phyloP scores from a whole-genome alignment of 2,329 filamentous ascomycete genomes.

The Aspergillus pseudoglaucus region DNA sequence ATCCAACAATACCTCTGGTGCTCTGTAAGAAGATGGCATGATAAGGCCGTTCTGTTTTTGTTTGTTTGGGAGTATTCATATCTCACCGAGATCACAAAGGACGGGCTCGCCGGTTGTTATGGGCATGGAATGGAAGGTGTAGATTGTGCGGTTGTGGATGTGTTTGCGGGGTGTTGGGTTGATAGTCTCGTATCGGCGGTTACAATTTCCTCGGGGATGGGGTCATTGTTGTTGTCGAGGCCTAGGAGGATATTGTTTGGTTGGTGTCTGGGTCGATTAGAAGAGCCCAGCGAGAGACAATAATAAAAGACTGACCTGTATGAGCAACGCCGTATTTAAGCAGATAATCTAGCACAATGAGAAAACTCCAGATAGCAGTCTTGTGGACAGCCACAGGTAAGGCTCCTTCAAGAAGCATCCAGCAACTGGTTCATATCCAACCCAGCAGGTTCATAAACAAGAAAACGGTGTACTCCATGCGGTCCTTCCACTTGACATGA shows the following conservation, averaged over 20 bases:
- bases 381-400: constrained; percentile 19
- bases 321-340: constrained; percentile 64
- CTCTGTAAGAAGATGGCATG: constrained; percentile 15
- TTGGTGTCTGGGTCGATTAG: constrained; percentile 22
- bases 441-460: constrained; percentile 18
- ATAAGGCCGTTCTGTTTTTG: constrained; percentile 20
- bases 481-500: constrained; percentile 23
- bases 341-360: constrained; percentile 81
- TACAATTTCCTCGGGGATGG: constrained; percentile 29
- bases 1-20: constrained; percentile 37
- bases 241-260: constrained; percentile 38
- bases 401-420: constrained; percentile 13
- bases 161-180: constrained; percentile 37
- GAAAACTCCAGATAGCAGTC: constrained; percentile 65
- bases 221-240: constrained; percentile 22
- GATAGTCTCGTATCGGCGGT: constrained; percentile 29
- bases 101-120: constrained; percentile 27
- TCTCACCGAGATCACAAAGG: constrained; percentile 44
- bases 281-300: neutral
- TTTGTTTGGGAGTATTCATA: constrained; percentile 24
- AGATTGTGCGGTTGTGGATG: constrained; percentile 32
- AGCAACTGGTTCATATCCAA: constrained; percentile 16
- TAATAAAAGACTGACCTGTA: constrained; percentile 12
- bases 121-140: constrained; percentile 32
- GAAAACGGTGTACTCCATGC: constrained; percentile 17